These are phyloP conservation scores for Heliocybe sulcata DNA, from an alignment of 1,284 basidiomycete species.

Conservation along the genomic window DNA sequence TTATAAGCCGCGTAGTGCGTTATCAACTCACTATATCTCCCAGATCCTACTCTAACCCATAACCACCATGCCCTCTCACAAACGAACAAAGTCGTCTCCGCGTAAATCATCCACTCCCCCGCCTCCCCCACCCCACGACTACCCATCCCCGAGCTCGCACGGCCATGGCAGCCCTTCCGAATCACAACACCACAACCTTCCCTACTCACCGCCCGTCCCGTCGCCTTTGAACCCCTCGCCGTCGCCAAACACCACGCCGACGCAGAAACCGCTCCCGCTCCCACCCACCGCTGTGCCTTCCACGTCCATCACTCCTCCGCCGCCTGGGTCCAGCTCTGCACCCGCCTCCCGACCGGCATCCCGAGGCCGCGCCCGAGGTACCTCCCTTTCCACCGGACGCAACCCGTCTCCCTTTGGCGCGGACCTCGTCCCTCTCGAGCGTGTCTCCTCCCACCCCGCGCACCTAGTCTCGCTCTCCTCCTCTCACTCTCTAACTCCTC, in stretches of 20 bases:
- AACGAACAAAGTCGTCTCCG: too few relatives aligned
- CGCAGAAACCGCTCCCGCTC: neutral
- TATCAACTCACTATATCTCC: too few relatives aligned
- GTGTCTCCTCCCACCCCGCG: neutral
- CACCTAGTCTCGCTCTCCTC: neutral
- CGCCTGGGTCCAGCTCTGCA: neutral
- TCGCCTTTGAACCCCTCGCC: slow-evolving; percentile 1
- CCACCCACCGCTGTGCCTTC: neutral
- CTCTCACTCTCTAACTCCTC: neutral
- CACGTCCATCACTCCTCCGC: neutral
- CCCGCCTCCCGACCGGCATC: neutral
- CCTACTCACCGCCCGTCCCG: neutral
- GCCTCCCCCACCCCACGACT: too few relatives aligned
- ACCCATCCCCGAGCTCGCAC: too few relatives aligned
- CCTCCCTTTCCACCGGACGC: neutral
- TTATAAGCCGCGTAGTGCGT: too few relatives aligned
- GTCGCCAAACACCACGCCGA: slow-evolving; percentile 1
- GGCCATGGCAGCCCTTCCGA: too few relatives aligned
- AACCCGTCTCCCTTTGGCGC: neutral
- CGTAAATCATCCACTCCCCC: too few relatives aligned
- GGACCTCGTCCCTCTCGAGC: neutral
- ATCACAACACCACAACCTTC: too few relatives aligned
- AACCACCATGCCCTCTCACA: too few relatives aligned
- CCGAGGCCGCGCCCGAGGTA: neutral
- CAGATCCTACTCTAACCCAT: too few relatives aligned